phyloP scores from a whole-genome alignment of 106 monocot species.

The Triglochin maritima region DNA sequence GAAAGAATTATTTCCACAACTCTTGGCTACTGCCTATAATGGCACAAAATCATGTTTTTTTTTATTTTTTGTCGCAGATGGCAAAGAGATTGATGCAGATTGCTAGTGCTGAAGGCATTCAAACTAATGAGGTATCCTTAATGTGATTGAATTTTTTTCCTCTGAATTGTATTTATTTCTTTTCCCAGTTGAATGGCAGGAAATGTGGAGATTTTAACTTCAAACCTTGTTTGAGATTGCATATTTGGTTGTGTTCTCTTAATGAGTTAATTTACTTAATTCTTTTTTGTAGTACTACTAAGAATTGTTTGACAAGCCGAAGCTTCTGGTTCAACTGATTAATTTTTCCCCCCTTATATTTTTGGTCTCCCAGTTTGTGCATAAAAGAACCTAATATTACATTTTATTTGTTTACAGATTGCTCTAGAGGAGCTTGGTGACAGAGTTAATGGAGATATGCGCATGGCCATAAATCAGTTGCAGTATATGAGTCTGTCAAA shows the following conservation, averaged over 20 bases:
- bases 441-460: constrained; percentile 91
- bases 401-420: constrained; percentile 28
- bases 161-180: background rate
- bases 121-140: constrained; percentile 67
- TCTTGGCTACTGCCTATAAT: too few relatives aligned
- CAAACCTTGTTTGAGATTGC: too few relatives aligned
- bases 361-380: background rate
- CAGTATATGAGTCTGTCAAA: constrained; percentile 88
- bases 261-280: too few relatives aligned
- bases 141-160: background rate
- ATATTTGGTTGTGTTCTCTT: too few relatives aligned
- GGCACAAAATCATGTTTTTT: too few relatives aligned
- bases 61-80: constrained; percentile 41
- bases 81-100: constrained; percentile 82
- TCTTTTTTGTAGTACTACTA: too few relatives aligned
- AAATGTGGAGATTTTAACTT: too few relatives aligned
- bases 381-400: background rate
- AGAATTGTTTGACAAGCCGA: too few relatives aligned
- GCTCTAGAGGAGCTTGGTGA: constrained; percentile 90
- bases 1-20: too few relatives aligned
- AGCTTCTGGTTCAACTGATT: too few relatives aligned
- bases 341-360: background rate
- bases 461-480: constrained; percentile 97
- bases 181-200: background rate
- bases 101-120: constrained; percentile 69